phyloP scores from a whole-genome alignment of 2,329 filamentous ascomycete genomes.

The Pestalotiopsis sp. region DNA sequence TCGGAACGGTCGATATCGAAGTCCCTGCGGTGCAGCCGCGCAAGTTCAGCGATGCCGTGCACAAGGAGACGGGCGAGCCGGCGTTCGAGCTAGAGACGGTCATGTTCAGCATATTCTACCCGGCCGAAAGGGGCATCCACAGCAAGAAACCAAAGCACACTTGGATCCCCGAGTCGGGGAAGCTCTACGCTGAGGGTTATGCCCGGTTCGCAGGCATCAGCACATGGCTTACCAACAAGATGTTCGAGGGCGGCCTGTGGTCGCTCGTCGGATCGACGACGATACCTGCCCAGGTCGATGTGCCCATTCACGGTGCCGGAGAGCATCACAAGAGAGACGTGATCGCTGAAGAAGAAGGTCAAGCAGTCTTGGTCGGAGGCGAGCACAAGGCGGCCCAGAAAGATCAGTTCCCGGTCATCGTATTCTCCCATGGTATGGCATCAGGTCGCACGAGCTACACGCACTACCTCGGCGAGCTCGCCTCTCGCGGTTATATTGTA shows the following conservation, averaged over 20 bases:
- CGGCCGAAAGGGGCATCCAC: slow-evolving; percentile 31
- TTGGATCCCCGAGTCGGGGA: slow-evolving; percentile 48
- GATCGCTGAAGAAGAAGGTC: slow-evolving; percentile 16
- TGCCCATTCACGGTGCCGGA: slow-evolving; percentile 35
- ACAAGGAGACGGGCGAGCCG: slow-evolving; percentile 36
- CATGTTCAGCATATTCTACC: slow-evolving; percentile 54
- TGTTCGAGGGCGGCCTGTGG: slow-evolving; percentile 46
- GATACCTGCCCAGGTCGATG: slow-evolving; percentile 51
- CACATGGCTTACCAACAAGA: slow-evolving; percentile 42
- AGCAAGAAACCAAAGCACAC: slow-evolving; percentile 34
- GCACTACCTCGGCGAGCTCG: slow-evolving; percentile 51
- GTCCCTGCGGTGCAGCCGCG: slow-evolving; percentile 28
- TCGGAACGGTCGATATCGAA: slow-evolving; percentile 51
- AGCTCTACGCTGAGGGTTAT: slow-evolving; percentile 47
- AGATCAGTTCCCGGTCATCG: slow-evolving; percentile 42
- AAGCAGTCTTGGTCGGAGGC: slow-evolving; percentile 10
- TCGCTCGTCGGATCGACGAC: slow-evolving; percentile 44
- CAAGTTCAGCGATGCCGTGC: slow-evolving; percentile 37
- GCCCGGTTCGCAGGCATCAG: slow-evolving; percentile 46
- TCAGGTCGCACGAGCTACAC: slow-evolving; percentile 55
- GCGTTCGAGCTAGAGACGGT: slow-evolving; percentile 50
- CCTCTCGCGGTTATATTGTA: slow-evolving; percentile 50
- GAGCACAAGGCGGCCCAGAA: slow-evolving; percentile 16
- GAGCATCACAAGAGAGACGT: not conserved
- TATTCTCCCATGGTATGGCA: slow-evolving; percentile 57